Conservation (phyloP, 169 alveolate species). For the Plasmodium vinckei region DNA sequence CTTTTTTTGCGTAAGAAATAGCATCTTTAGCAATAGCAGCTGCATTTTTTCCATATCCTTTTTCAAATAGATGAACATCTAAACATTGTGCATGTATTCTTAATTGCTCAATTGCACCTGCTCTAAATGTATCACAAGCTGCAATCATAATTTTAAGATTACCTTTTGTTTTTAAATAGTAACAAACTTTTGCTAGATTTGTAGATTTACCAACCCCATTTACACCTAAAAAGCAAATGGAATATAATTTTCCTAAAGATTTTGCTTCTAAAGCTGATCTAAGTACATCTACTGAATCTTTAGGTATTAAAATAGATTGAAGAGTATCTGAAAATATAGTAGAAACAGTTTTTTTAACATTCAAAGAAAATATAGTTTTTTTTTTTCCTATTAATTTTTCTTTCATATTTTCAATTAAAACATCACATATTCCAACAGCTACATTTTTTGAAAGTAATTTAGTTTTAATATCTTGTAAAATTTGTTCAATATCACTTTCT, state of each 20-base stretch:
- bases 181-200: slow-evolving; percentile 98
- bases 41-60: slow-evolving; percentile 99
- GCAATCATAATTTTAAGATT: slow-evolving; percentile 95
- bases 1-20: slow-evolving; percentile 91
- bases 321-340: slow-evolving; percentile 89
- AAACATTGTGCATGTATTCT: slow-evolving; percentile 96
- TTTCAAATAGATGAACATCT: slow-evolving; percentile 96
- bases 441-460: slow-evolving; percentile 92
- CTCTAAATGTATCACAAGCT: slow-evolving; percentile 99
- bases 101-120: slow-evolving; percentile 99
- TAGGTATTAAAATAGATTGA: slow-evolving; percentile 92
- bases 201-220: slow-evolving; percentile 99
- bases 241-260: slow-evolving; percentile 92
- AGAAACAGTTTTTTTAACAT: slow-evolving; percentile 88
- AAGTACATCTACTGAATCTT: slow-evolving; percentile 91
- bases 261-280: slow-evolving; percentile 93
- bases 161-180: slow-evolving; percentile 95
- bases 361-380: slow-evolving; percentile 89
- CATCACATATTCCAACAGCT: slow-evolving; percentile 92
- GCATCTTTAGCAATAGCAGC: slow-evolving; percentile 97
- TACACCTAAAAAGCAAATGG: slow-evolving; percentile 96
- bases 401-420: slow-evolving; percentile 88
- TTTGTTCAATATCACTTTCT: slow-evolving; percentile 90
- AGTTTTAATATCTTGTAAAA: slow-evolving; percentile 87
- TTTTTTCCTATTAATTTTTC: slow-evolving; percentile 88